Percentiles rank a stretch among this genome's conserved stretches.
These are phyloP conservation scores for Mrakia frigida DNA, from an alignment of 768 basidiomycete species.

Conservation along the genomic window DNA sequence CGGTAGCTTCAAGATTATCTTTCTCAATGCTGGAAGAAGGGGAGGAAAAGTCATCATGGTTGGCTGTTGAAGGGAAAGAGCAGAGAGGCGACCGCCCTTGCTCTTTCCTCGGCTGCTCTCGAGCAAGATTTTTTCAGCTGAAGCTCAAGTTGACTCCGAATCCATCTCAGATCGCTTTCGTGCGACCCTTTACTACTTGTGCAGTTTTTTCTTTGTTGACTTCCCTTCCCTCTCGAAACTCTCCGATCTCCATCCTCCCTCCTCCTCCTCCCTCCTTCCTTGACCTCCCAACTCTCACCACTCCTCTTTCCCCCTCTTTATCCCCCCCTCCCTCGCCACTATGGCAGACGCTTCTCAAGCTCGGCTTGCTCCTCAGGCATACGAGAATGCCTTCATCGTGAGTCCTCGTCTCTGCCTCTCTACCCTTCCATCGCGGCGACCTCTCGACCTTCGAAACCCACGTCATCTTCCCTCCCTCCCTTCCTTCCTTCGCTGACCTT, in stretches of 20 bases:
- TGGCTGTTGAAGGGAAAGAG: no score
- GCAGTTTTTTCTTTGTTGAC: no score
- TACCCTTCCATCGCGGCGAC: not conserved
- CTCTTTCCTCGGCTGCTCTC: no score
- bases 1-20: no score
- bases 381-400: constrained; percentile 32
- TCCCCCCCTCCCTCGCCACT: not conserved
- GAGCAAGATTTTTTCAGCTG: no score
- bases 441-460: not conserved
- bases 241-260: not conserved
- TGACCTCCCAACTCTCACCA: not conserved
- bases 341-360: constrained; percentile 2
- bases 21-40: no score
- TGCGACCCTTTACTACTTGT: no score
- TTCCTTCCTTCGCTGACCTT: not conserved
- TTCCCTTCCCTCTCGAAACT: no score
- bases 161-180: no score
- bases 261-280: not conserved
- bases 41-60: no score
- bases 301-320: not conserved
- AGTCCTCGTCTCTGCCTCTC: not conserved
- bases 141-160: no score
- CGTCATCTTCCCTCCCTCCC: not conserved
- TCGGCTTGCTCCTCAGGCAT: constrained; percentile 20
- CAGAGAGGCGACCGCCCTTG: no score